phyloP scores from a whole-genome alignment of 805 yeast genomes.

The Pichia rugopelliculosa region DNA sequence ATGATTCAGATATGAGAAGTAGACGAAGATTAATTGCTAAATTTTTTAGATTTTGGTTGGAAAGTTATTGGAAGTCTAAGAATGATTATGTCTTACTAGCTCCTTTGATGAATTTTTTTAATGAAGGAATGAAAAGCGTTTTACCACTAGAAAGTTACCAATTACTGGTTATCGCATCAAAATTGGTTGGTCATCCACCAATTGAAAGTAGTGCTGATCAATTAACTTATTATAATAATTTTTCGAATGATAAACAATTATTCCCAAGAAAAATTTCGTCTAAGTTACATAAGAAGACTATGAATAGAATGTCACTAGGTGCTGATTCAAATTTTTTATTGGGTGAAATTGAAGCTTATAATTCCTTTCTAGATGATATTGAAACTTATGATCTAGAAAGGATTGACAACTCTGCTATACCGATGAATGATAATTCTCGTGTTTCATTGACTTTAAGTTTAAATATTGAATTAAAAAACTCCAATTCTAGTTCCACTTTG shows the following conservation, averaged over 20 bases:
- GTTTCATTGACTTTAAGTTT: constrained; percentile 23
- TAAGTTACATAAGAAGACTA: constrained; percentile 26
- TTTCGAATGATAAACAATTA: constrained; percentile 38
- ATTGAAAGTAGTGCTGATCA: constrained; percentile 32
- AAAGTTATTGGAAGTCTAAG: constrained; percentile 75
- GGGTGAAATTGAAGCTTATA: constrained; percentile 26
- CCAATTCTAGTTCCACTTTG: constrained; percentile 17
- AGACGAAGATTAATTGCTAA: constrained; percentile 62
- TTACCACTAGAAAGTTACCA: constrained; percentile 61
- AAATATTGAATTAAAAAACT: constrained; percentile 23
- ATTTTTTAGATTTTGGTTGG: constrained; percentile 78
- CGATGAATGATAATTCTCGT: constrained; percentile 12
- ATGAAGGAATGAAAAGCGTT: constrained; percentile 57
- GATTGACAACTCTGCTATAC: constrained; percentile 11
- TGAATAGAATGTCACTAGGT: constrained; percentile 19
- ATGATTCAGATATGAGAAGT: constrained; percentile 41
- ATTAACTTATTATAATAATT: constrained; percentile 28
- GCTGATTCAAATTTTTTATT: constrained; percentile 15
- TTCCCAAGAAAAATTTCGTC: constrained; percentile 44
- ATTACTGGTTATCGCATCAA: constrained; percentile 56
- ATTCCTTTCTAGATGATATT: constrained; percentile 28
- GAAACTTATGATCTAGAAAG: constrained; percentile 26
- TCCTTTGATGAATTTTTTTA: constrained; percentile 68
- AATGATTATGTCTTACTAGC: constrained; percentile 56
- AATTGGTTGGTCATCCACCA: constrained; percentile 48